These are phyloP conservation scores for Tetrapisispora nanseiensis DNA, from an alignment of 805 yeast species.

Conservation along the genomic window DNA sequence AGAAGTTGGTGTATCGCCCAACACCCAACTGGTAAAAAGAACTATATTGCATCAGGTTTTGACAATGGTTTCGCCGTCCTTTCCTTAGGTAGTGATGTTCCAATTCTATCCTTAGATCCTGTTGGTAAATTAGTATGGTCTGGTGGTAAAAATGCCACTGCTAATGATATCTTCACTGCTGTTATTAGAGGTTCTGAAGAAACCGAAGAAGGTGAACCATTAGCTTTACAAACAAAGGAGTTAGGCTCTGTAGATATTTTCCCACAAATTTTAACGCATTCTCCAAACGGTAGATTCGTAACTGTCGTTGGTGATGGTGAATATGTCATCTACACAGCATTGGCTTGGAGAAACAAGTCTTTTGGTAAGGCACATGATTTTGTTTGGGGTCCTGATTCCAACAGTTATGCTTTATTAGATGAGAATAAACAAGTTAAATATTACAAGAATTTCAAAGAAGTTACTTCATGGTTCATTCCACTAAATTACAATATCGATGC, in stretches of 20 bases:
- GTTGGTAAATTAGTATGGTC: slow-evolving; percentile 88
- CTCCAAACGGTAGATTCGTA: slow-evolving; percentile 95
- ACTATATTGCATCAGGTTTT: slow-evolving; percentile 82
- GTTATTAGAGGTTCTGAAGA: slow-evolving; percentile 64
- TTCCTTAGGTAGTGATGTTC: slow-evolving; percentile 88
- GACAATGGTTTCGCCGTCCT: slow-evolving; percentile 89
- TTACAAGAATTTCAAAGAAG: slow-evolving; percentile 78
- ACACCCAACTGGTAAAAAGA: slow-evolving; percentile 53
- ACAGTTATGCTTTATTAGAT: slow-evolving; percentile 75
- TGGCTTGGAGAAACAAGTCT: slow-evolving; percentile 95
- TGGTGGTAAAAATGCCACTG: slow-evolving; percentile 50
- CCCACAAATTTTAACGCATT: slow-evolving; percentile 79
- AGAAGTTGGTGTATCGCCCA: slow-evolving; percentile 93
- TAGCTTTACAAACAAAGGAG: slow-evolving; percentile 76
- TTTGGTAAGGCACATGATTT: slow-evolving; percentile 87
- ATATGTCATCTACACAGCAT: slow-evolving; percentile 87
- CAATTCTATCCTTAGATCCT: slow-evolving; percentile 85
- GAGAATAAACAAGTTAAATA: slow-evolving; percentile 54
- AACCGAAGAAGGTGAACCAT: slow-evolving; percentile 68
- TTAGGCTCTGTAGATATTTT: slow-evolving; percentile 89
- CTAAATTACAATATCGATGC: slow-evolving; percentile 67
- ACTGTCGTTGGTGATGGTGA: slow-evolving; percentile 98
- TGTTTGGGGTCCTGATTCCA: slow-evolving; percentile 91
- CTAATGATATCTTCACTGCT: slow-evolving; percentile 68
- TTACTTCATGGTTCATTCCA: slow-evolving; percentile 51